Conservation (phyloP, 768 basidiomycete genomes). For the Albatrellus ellisii region DNA sequence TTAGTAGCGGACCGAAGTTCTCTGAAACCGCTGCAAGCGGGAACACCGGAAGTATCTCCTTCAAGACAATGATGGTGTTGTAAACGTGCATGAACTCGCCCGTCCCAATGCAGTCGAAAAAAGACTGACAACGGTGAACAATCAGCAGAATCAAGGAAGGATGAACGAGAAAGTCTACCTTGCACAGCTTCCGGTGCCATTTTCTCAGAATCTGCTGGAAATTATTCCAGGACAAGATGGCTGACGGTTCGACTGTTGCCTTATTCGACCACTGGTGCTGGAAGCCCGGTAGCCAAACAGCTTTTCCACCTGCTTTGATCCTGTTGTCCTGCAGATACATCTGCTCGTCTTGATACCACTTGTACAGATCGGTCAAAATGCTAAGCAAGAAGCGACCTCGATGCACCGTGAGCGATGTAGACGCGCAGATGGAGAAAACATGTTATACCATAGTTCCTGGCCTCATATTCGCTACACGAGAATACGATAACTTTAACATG, state of each 20-base stretch:
- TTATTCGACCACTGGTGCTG: slow-evolving; percentile 39
- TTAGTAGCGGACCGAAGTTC: slow-evolving; percentile 40
- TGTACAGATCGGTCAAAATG: slow-evolving; percentile 61
- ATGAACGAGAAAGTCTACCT: slow-evolving; percentile 31
- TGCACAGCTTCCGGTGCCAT: slow-evolving; percentile 69
- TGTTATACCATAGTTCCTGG: slow-evolving; percentile 73
- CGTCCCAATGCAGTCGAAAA: slow-evolving; percentile 71
- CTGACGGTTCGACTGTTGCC: slow-evolving; percentile 28
- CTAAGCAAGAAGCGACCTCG: slow-evolving; percentile 80
- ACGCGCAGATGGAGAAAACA: slow-evolving; percentile 1
- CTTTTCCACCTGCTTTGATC: slow-evolving; percentile 47
- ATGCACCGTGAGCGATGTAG: slow-evolving; percentile 1
- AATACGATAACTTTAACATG: slow-evolving; percentile 78
- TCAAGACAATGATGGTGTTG: slow-evolving; percentile 89
- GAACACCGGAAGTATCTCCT: slow-evolving; percentile 84
- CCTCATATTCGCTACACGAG: slow-evolving; percentile 93
- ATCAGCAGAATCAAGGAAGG: too few relatives aligned
- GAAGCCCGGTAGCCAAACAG: slow-evolving; percentile 56
- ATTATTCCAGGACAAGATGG: slow-evolving; percentile 53
- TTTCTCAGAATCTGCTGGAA: slow-evolving; percentile 67
- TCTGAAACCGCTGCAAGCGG: slow-evolving; percentile 49
- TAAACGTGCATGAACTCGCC: slow-evolving; percentile 96
- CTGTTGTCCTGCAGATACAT: slow-evolving; percentile 63
- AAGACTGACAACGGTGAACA: too few relatives aligned
- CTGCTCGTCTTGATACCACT: slow-evolving; percentile 70